These are phyloP conservation scores for Plenodomus tracheiphilus DNA, from an alignment of 2,329 filamentous ascomycete species.

Conservation along the genomic window DNA sequence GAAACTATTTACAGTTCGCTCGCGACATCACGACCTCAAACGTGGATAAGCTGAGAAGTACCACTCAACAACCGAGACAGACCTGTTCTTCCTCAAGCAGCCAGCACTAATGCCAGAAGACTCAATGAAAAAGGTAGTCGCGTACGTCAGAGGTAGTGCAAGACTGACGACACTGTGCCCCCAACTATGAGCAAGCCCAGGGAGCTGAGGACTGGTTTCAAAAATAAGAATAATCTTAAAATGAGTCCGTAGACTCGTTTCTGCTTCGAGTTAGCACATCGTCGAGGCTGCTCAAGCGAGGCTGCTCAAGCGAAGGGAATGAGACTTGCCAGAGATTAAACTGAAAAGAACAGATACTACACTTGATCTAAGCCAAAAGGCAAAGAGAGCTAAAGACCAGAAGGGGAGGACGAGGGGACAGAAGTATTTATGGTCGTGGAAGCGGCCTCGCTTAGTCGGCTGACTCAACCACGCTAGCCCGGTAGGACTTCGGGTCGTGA, in stretches of 20 bases:
- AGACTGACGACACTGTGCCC: conserved; percentile 74
- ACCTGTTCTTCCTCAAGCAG: background rate
- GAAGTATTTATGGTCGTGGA: conserved; percentile 2
- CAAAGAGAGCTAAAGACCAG: conserved; percentile 15
- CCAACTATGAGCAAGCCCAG: conserved; percentile 70
- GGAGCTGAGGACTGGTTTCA: conserved; percentile 55
- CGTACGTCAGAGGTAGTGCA: conserved; percentile 74
- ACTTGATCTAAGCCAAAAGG: conserved; percentile 23
- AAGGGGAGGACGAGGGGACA: conserved; percentile 2
- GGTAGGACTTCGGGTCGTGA: background rate
- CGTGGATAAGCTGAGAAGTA: no score
- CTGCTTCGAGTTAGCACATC: no score
- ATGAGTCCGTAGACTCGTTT: conserved; percentile 72
- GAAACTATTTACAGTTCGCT: no score
- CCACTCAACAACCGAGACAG: no score
- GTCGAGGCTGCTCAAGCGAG: no score
- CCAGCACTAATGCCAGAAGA: conserved; percentile 9
- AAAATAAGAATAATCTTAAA: conserved; percentile 81
- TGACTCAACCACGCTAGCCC: background rate
- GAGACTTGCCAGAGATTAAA: background rate
- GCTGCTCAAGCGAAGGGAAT: no score
- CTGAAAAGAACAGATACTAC: conserved; percentile 52
- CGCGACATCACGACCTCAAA: no score
- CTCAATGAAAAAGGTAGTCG: conserved; percentile 50
- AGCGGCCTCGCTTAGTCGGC: background rate